A percentile compares a stretch with the other conserved stretches of the same genome.
Evolutionary conservation across 345 rosid species (phyloP).

Genomic region (Syzygium aqueum): DNA sequence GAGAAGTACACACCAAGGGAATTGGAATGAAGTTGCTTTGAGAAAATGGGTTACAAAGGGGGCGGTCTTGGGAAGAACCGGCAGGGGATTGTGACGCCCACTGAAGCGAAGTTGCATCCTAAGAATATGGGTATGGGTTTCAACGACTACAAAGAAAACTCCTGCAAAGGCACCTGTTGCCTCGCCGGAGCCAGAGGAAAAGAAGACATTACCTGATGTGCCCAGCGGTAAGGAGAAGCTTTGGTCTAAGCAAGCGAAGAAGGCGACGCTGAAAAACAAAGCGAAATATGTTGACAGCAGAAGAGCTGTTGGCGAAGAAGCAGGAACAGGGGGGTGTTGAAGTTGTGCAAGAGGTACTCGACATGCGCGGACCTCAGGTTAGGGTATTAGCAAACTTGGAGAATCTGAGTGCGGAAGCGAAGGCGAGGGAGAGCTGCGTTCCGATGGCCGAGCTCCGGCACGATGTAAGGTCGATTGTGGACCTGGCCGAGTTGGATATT

Average conservation of each 20-base stretch:
- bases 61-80: conserved; percentile 79
- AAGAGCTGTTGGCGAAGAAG: conserved; percentile 68
- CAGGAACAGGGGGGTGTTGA: conserved; percentile 65
- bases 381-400: conserved; percentile 79
- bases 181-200: conserved; percentile 45
- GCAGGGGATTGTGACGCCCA: conserved; percentile 76
- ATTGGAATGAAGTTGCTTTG: conserved; percentile 77
- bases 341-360: conserved; percentile 73
- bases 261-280: background rate
- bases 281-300: conserved; percentile 37
- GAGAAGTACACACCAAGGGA: conserved; percentile 71
- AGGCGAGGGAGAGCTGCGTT: conserved; percentile 67
- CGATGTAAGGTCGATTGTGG: conserved; percentile 60
- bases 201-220: conserved; percentile 19
- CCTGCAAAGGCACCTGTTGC: conserved; percentile 28
- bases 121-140: conserved; percentile 83
- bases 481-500: conserved; percentile 68
- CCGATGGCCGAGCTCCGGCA: conserved; percentile 88
- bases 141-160: conserved; percentile 58
- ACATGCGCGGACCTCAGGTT: conserved; percentile 90
- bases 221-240: conserved; percentile 34
- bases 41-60: conserved; percentile 87
- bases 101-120: conserved; percentile 80
- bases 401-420: conserved; percentile 75
- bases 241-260: conserved; percentile 47